phyloP scores from a whole-genome alignment of 2,329 filamentous ascomycete genomes.

The Zymoseptoria crescenta region DNA sequence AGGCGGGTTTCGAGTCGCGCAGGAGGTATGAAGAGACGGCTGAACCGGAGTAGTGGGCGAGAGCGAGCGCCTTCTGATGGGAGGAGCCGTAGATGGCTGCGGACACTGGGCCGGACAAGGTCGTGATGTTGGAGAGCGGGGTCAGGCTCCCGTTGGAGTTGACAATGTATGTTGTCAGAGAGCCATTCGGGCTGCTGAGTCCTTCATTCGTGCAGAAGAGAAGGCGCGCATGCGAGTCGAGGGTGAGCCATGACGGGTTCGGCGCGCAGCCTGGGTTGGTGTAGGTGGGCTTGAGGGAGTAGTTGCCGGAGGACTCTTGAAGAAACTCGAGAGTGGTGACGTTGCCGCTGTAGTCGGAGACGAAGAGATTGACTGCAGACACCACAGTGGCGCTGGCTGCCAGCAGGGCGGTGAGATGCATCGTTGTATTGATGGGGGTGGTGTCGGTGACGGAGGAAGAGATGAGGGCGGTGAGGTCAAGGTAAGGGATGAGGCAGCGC shows the following conservation, averaged over 20 bases:
- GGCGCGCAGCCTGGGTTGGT: conserved; percentile 44
- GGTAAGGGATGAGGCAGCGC: background rate
- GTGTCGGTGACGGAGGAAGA: conserved; percentile 19
- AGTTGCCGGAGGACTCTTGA: conserved; percentile 22
- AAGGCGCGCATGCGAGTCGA: conserved; percentile 42
- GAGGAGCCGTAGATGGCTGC: conserved; percentile 34
- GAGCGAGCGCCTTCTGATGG: conserved; percentile 31
- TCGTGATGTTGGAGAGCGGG: conserved; percentile 27
- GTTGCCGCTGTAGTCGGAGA: conserved; percentile 40
- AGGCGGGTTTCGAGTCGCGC: conserved; percentile 36
- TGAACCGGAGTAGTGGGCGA: conserved; percentile 36
- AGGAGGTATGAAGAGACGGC: conserved; percentile 39
- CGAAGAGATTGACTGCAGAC: conserved; percentile 34
- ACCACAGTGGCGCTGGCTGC: conserved; percentile 15
- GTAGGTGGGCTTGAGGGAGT: conserved; percentile 38
- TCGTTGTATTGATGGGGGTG: conserved; percentile 7
- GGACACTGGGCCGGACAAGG: conserved; percentile 35
- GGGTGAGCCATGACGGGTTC: conserved; percentile 54
- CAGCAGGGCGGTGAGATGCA: conserved; percentile 11
- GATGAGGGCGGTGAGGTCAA: background rate
- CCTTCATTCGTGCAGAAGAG: conserved; percentile 58
- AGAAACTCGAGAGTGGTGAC: conserved; percentile 34
- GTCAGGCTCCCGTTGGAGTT: conserved; percentile 34
- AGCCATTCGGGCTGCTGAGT: conserved; percentile 40
- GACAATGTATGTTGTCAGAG: conserved; percentile 37